Evolutionary conservation across 345 rosid genomes (phyloP).

Genomic region (Odontarrhena argentea): DNA sequence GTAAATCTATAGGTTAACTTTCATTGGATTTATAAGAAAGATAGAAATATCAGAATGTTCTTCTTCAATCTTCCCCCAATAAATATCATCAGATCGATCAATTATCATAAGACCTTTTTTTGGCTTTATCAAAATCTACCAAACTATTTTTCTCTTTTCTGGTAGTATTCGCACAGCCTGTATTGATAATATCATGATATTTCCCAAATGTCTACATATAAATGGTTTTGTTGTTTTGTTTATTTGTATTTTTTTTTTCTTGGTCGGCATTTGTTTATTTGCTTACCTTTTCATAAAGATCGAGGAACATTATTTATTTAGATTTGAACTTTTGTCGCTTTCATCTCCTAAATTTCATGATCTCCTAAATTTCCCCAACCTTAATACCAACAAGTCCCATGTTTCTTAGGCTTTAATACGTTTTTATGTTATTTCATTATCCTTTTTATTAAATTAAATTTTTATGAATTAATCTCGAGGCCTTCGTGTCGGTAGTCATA

Average conservation of each 20-base stretch:
- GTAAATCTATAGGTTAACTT: too few species aligned
- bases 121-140: not conserved
- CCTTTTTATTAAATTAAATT: not conserved
- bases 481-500: not conserved
- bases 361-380: constrained; percentile 16
- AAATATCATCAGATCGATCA: too few species aligned
- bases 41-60: too few species aligned
- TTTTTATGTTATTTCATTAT: constrained; percentile 5
- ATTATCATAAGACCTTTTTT: constrained; percentile 11
- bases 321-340: constrained; percentile 33
- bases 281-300: constrained; percentile 13
- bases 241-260: not conserved
- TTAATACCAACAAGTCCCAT: constrained; percentile 25
- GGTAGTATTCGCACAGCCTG: constrained; percentile 27
- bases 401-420: constrained; percentile 11
- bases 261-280: constrained; percentile 35
- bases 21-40: too few species aligned
- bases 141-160: constrained; percentile 19
- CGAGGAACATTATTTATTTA: constrained; percentile 13
- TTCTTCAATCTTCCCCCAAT: too few species aligned
- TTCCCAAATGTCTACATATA: constrained; percentile 24
- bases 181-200: not conserved
- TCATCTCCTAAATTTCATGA: not conserved
- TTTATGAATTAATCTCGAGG: not conserved
- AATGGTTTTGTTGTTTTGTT: constrained; percentile 35